A percentile compares a stretch with the other conserved stretches of the same genome.
phyloP scores from a whole-genome alignment of 257 asterid genomes.

The Solanum etuberosum region DNA sequence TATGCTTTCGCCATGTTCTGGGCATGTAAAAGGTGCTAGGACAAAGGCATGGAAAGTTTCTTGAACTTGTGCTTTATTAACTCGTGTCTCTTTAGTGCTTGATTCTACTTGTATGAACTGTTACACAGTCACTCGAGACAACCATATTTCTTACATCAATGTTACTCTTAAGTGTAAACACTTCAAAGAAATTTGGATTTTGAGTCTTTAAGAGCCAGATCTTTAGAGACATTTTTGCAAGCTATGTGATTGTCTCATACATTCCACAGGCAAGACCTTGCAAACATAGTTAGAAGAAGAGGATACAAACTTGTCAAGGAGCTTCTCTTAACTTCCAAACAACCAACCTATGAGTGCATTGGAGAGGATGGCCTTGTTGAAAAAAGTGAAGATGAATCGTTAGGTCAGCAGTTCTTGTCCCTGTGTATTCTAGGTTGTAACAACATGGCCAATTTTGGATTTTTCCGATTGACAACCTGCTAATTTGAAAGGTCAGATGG shows the following conservation, averaged over 20 bases:
- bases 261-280: conserved; percentile 60
- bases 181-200: neutral
- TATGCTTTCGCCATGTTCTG: neutral
- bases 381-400: conserved; percentile 19
- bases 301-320: conserved; percentile 64
- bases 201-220: neutral
- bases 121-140: neutral
- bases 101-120: neutral
- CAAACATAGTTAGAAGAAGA: conserved; percentile 82
- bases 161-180: neutral
- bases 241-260: neutral
- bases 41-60: neutral
- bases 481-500: conserved; percentile 56
- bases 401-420: conserved; percentile 8
- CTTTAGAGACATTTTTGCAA: neutral
- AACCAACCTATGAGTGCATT: neutral
- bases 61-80: neutral
- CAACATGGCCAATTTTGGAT: neutral
- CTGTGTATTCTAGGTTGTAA: neutral
- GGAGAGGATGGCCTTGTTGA: conserved; percentile 23
- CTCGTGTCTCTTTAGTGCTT: neutral
- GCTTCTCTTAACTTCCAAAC: conserved; percentile 38
- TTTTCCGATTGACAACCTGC: conserved; percentile 13
- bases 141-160: neutral
- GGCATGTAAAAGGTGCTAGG: neutral